phyloP scores from a whole-genome alignment of 306 rosid genomes.

The Cucurbita moschata region DNA sequence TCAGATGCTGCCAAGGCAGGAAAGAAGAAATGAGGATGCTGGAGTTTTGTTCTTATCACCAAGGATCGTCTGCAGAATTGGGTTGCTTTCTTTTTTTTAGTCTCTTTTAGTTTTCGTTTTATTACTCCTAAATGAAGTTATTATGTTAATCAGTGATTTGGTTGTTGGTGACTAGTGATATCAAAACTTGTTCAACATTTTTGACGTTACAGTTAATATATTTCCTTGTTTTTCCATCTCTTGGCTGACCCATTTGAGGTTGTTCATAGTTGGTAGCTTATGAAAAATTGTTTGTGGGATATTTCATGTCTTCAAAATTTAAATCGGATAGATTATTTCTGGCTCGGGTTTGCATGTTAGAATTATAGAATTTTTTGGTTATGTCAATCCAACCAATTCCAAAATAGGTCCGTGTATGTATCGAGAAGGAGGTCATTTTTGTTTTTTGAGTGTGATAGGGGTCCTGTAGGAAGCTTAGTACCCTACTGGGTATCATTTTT shows the following conservation, averaged over 20 bases:
- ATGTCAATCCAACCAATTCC: too few relatives aligned
- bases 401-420: too few relatives aligned
- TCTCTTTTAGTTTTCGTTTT: background rate
- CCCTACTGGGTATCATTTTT: too few relatives aligned
- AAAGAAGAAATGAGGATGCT: slow-evolving; percentile 11
- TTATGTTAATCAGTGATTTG: background rate
- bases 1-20: slow-evolving; percentile 14
- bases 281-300: too few relatives aligned
- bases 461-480: too few relatives aligned
- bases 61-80: background rate
- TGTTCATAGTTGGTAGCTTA: background rate
- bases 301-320: too few relatives aligned
- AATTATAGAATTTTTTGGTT: too few relatives aligned
- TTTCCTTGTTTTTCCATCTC: background rate
- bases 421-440: too few relatives aligned
- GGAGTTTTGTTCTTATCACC: background rate
- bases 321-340: too few relatives aligned
- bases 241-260: background rate
- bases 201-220: background rate
- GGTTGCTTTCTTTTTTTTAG: background rate
- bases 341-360: too few relatives aligned
- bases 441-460: too few relatives aligned
- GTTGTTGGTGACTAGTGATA: slow-evolving; percentile 4
- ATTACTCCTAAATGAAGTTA: background rate
- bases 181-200: slow-evolving; percentile 2